These are phyloP conservation scores for Plenodomus tracheiphilus DNA, from an alignment of 2,329 filamentous ascomycete genomes.

Conservation along the genomic window DNA sequence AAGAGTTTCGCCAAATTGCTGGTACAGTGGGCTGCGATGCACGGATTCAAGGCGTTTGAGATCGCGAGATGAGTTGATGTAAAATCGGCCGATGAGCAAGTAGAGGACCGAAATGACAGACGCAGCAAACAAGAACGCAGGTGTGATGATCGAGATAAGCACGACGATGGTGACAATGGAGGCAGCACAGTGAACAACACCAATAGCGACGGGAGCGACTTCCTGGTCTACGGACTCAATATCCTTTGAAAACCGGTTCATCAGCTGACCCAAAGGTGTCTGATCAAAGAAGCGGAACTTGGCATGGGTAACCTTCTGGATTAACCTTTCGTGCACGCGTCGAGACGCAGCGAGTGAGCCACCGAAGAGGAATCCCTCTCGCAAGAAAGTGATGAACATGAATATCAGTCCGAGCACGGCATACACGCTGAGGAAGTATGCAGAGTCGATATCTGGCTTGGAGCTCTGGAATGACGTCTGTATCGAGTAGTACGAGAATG, in stretches of 20 bases:
- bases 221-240: slow-evolving; percentile 95
- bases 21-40: slow-evolving; percentile 91
- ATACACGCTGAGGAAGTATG: slow-evolving; percentile 84
- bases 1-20: slow-evolving; percentile 96
- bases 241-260: slow-evolving; percentile 99
- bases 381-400: slow-evolving; percentile 76
- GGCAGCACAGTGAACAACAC: slow-evolving; percentile 67
- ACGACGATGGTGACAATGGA: slow-evolving; percentile 82
- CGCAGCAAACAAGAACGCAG: slow-evolving; percentile 84
- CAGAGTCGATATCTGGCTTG: slow-evolving; percentile 68
- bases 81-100: slow-evolving; percentile 80
- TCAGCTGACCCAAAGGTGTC: slow-evolving; percentile 91
- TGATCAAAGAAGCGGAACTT: slow-evolving; percentile 98
- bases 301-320: slow-evolving; percentile 79
- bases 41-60: slow-evolving; percentile 94
- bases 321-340: slow-evolving; percentile 77
- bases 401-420: slow-evolving; percentile 77
- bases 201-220: slow-evolving; percentile 87
- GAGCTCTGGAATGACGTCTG: slow-evolving; percentile 46
- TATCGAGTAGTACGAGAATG: slow-evolving; percentile 43
- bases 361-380: slow-evolving; percentile 88
- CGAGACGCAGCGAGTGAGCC: slow-evolving; percentile 88
- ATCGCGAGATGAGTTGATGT: slow-evolving; percentile 90
- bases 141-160: slow-evolving; percentile 86
- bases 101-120: slow-evolving; percentile 84